Evolutionary conservation across 805 yeast genomes (phyloP).

Genomic region (Pichia cephalocereana): DNA sequence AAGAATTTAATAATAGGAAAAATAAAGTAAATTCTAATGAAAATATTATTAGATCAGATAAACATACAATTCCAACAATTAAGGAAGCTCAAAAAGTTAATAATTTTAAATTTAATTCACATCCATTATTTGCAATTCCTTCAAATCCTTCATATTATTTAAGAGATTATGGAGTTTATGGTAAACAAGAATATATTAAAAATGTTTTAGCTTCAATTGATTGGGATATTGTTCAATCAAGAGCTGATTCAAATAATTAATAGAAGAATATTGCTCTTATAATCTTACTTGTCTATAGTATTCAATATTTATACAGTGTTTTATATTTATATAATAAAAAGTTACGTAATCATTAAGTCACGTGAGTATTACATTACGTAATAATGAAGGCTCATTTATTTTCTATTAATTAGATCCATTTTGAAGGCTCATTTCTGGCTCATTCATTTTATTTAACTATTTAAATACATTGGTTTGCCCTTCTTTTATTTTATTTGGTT

Average conservation of each 20-base stretch:
- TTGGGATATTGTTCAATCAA: conserved; percentile 65
- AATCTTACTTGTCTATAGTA: neutral
- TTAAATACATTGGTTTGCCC: too few species aligned
- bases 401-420: too few species aligned
- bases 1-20: conserved; percentile 6
- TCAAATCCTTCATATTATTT: conserved; percentile 64
- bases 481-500: too few species aligned
- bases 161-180: conserved; percentile 70
- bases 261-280: too few species aligned
- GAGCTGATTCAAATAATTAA: conserved; percentile 14
- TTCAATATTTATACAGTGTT: too few species aligned
- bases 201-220: conserved; percentile 72
- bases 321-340: too few species aligned
- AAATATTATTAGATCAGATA: conserved; percentile 6
- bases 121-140: conserved; percentile 64
- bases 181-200: conserved; percentile 61
- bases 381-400: too few species aligned
- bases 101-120: conserved; percentile 30
- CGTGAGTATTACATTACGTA: too few species aligned
- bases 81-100: conserved; percentile 37
- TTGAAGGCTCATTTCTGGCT: too few species aligned
- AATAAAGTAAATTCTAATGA: conserved; percentile 5
- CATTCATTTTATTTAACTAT: too few species aligned
- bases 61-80: conserved; percentile 19
- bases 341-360: too few species aligned